Conservation (phyloP, 345 rosid genomes). For the Moringa oleifera region DNA sequence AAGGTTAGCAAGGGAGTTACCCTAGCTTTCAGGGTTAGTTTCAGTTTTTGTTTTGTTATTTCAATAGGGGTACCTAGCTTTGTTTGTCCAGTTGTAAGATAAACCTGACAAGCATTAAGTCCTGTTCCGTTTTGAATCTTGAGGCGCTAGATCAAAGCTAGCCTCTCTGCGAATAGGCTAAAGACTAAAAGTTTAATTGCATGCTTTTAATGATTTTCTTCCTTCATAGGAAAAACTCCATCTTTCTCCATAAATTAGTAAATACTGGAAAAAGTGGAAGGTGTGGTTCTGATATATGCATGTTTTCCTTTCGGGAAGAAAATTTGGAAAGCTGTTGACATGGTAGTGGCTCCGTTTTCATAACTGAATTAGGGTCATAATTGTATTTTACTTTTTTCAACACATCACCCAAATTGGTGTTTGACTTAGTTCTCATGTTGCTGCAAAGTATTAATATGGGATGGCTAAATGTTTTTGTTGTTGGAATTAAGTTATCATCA, state of each 20-base stretch:
- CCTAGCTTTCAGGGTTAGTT: neutral
- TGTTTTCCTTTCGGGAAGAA: no score
- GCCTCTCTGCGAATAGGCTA: neutral
- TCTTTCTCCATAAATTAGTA: neutral
- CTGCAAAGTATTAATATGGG: neutral
- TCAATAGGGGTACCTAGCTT: neutral
- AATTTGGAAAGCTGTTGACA: no score
- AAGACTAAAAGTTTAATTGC: neutral
- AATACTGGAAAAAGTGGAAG: neutral
- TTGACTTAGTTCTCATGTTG: no score
- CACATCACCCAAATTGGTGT: no score
- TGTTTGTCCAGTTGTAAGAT: neutral
- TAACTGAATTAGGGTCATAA: no score
- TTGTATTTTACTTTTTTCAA: no score
- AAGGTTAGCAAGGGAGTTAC: neutral
- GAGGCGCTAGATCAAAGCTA: neutral
- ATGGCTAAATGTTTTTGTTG: neutral
- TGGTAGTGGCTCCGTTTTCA: no score
- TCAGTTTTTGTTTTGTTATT: neutral
- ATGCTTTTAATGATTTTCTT: neutral
- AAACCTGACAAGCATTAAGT: neutral
- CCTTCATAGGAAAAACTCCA: neutral
- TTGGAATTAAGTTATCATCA: neutral
- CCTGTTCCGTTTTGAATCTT: neutral
- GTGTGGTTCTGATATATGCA: no score